These are phyloP conservation scores for Cryptococcus neoformans DNA, from an alignment of 1,284 basidiomycete genomes.

Conservation along the genomic window DNA sequence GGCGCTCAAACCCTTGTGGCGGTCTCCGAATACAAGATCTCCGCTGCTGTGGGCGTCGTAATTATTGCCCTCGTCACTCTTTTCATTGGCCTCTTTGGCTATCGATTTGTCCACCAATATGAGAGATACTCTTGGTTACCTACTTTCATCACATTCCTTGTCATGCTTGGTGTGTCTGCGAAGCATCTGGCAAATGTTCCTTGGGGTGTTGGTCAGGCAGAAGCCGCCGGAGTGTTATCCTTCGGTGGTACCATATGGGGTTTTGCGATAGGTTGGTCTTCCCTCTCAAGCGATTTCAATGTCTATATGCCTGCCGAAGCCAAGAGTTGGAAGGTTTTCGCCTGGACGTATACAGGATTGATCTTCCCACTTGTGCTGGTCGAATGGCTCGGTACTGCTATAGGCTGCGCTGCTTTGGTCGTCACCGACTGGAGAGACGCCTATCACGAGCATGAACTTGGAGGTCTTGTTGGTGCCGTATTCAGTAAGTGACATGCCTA, in stretches of 20 bases:
- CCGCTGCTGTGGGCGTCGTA: constrained; percentile 39
- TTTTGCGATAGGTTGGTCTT: constrained; percentile 44
- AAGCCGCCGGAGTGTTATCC: constrained; percentile 41
- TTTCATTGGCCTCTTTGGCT: constrained; percentile 51
- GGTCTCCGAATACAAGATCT: constrained; percentile 40
- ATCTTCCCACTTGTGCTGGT: constrained; percentile 46
- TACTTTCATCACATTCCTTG: constrained; percentile 49
- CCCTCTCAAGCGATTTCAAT: constrained; percentile 47
- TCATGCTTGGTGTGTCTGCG: constrained; percentile 36
- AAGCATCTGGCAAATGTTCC: constrained; percentile 32
- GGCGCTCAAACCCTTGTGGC: constrained; percentile 38
- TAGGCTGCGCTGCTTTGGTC: constrained; percentile 41
- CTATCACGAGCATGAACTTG: constrained; percentile 37
- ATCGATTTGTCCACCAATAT: constrained; percentile 50
- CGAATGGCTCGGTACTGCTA: constrained; percentile 44
- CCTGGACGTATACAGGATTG: constrained; percentile 46
- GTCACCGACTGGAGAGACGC: constrained; percentile 22
- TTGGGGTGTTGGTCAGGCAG: constrained; percentile 33
- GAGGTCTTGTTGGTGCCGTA: constrained; percentile 46
- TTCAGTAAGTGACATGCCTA: constrained; percentile 12
- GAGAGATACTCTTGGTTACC: constrained; percentile 51
- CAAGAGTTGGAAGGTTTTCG: constrained; percentile 40
- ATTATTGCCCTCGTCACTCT: constrained; percentile 49
- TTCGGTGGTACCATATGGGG: constrained; percentile 41
- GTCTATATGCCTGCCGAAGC: constrained; percentile 49